Conservation (phyloP, 441 rosid genomes). For the Euphorbia schlechtendalii region DNA sequence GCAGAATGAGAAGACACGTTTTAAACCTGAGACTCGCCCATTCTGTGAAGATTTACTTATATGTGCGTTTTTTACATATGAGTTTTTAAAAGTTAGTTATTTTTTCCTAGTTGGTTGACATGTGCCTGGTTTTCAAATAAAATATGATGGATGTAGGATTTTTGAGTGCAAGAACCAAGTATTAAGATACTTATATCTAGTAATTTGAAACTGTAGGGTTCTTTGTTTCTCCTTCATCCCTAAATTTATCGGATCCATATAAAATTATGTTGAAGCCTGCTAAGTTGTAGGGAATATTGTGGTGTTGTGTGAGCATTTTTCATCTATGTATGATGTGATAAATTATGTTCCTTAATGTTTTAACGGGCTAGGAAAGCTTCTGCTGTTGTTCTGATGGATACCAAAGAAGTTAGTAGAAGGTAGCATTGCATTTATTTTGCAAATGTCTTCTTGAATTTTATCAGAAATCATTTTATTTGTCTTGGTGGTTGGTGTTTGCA, state of each 20-base stretch:
- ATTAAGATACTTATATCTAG: background rate
- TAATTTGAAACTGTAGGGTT: background rate
- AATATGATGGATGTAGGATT: background rate
- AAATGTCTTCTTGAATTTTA: no score
- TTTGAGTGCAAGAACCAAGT: background rate
- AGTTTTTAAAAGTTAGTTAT: background rate
- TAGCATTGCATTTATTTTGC: slow-evolving; percentile 3
- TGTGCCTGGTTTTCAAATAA: background rate
- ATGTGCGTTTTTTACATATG: background rate
- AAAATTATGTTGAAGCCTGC: background rate
- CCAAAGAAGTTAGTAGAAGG: slow-evolving; percentile 1
- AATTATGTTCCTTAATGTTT: background rate
- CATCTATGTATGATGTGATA: background rate
- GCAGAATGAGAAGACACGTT: no score
- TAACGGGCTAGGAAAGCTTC: no score
- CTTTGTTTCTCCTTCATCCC: background rate
- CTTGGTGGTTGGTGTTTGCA: background rate
- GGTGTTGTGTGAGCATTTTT: background rate
- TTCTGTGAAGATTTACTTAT: background rate
- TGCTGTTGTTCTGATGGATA: no score
- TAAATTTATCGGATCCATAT: background rate
- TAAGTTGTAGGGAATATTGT: background rate
- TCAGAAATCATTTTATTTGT: background rate
- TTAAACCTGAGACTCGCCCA: background rate
- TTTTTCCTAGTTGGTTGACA: background rate